A percentile compares a stretch with the other conserved stretches of the same genome.
Evolutionary conservation across 2,329 filamentous ascomycete species (phyloP).

Genomic region (Capronia americana): DNA sequence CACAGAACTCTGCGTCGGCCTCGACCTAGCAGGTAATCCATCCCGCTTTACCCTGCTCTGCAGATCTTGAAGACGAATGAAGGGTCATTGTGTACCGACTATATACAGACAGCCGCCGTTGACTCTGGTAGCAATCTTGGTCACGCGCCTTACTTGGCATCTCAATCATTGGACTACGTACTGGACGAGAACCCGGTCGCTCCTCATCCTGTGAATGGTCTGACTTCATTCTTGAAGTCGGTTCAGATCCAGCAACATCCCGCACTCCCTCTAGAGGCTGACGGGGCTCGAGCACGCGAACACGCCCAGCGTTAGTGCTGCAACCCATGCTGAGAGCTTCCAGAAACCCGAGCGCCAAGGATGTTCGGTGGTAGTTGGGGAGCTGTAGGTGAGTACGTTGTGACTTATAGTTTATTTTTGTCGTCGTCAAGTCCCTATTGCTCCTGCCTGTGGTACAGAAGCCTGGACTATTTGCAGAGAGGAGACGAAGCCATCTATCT

Average conservation of each 20-base stretch:
- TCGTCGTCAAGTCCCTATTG: background rate
- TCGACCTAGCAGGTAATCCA: background rate
- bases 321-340: background rate
- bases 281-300: background rate
- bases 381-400: background rate
- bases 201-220: background rate
- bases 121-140: background rate
- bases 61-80: background rate
- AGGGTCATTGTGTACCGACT: background rate
- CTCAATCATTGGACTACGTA: background rate
- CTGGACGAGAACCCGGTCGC: background rate
- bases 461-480: background rate
- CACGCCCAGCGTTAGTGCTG: background rate
- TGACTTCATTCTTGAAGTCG: background rate
- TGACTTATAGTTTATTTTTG: background rate
- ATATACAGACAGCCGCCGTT: background rate
- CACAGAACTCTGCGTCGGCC: background rate
- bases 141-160: background rate
- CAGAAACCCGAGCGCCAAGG: background rate
- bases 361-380: constrained; percentile 14
- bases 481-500: background rate
- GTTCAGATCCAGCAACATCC: background rate
- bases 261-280: background rate
- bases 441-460: background rate
- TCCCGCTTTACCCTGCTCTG: background rate